These are phyloP conservation scores for Epichloe aotearoae DNA, from an alignment of 2,329 filamentous ascomycete species.

Conservation along the genomic window DNA sequence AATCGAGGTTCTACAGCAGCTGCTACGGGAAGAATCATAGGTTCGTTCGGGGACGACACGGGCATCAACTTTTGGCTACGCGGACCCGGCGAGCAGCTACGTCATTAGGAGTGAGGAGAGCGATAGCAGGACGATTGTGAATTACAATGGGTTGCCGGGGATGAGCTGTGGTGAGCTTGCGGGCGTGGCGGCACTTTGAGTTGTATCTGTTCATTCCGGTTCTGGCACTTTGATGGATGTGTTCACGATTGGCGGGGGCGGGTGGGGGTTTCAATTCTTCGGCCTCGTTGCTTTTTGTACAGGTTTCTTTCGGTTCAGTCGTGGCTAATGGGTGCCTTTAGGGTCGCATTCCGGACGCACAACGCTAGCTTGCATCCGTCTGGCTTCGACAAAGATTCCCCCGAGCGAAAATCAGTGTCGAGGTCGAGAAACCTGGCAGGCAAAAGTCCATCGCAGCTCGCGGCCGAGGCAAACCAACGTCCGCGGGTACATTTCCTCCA, in stretches of 20 bases:
- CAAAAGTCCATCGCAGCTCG: slow-evolving; percentile 45
- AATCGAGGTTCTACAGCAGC: slow-evolving; percentile 36
- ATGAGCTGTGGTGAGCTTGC: slow-evolving; percentile 26
- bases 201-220: too few relatives aligned
- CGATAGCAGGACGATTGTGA: slow-evolving; percentile 56
- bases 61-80: slow-evolving; percentile 33
- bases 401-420: slow-evolving; percentile 47
- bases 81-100: slow-evolving; percentile 53
- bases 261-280: background rate
- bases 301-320: too few relatives aligned
- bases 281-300: too few relatives aligned
- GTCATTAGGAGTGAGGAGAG: slow-evolving; percentile 48
- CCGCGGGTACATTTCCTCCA: background rate
- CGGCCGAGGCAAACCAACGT: slow-evolving; percentile 33
- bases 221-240: too few relatives aligned
- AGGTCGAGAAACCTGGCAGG: slow-evolving; percentile 57
- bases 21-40: slow-evolving; percentile 12
- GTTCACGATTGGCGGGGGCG: too few relatives aligned
- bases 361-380: slow-evolving; percentile 43
- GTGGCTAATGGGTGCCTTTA: slow-evolving; percentile 12
- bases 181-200: slow-evolving; percentile 16
- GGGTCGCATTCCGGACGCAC: slow-evolving; percentile 54
- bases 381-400: slow-evolving; percentile 36
- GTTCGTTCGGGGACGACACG: slow-evolving; percentile 30
- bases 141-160: slow-evolving; percentile 53